Evolutionary conservation across 257 asterid genomes (phyloP).

Genomic region (Rehmannia glutinosa): DNA sequence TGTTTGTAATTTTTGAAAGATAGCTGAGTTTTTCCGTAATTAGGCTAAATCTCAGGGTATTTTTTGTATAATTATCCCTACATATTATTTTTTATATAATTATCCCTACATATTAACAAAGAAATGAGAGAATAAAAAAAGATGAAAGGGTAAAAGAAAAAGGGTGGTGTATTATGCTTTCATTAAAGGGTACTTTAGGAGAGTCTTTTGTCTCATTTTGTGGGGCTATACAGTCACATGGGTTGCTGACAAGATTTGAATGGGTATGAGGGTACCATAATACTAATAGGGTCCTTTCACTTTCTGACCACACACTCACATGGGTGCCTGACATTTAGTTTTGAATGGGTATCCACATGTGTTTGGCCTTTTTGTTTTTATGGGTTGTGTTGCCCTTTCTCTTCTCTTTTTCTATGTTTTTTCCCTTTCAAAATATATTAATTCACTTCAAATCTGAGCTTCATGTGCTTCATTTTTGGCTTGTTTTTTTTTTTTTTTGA

Average conservation of each 20-base stretch:
- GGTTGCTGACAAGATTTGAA: conserved; percentile 34
- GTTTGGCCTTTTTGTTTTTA: conserved; percentile 35
- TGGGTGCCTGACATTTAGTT: conserved; percentile 22
- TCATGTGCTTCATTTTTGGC: conserved; percentile 27
- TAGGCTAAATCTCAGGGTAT: too few species aligned
- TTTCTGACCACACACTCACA: conserved; percentile 40
- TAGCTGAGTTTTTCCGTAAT: too few species aligned
- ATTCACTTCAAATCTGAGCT: not conserved
- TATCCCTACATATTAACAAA: not conserved
- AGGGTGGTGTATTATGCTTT: conserved; percentile 18
- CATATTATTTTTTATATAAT: not conserved
- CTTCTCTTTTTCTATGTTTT: conserved; percentile 8
- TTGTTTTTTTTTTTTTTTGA: too few species aligned
- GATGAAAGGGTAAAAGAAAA: not conserved
- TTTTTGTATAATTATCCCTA: too few species aligned
- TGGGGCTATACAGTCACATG: conserved; percentile 45
- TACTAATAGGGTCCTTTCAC: conserved; percentile 32
- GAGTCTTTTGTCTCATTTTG: conserved; percentile 35
- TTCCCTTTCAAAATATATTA: not conserved
- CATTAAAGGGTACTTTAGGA: conserved; percentile 33
- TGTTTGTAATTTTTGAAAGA: too few species aligned
- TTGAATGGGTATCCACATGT: conserved; percentile 21
- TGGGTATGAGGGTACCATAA: conserved; percentile 13
- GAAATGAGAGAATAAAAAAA: not conserved
- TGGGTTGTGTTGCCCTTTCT: conserved; percentile 23